phyloP scores from a whole-genome alignment of 768 basidiomycete genomes.

The Holtermanniella nyarrowii region DNA sequence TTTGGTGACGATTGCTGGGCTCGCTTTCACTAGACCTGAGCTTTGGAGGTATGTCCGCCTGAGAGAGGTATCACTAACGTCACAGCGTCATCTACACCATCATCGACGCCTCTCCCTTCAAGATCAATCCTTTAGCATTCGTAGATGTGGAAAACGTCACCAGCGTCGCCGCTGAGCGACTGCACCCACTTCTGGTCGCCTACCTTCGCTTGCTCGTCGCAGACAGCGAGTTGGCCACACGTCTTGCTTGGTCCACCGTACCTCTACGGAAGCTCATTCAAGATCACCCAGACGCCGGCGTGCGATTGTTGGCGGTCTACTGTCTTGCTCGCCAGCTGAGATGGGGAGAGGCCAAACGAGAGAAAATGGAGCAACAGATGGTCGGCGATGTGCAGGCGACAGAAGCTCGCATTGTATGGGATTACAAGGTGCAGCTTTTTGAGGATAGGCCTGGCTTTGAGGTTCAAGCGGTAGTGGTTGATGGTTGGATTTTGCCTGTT shows the following conservation, averaged over 20 bases:
- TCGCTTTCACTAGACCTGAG: conserved; percentile 46
- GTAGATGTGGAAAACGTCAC: conserved; percentile 32
- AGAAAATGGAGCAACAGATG: conserved; percentile 52
- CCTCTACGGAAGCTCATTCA: conserved; percentile 47
- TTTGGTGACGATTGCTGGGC: conserved; percentile 24
- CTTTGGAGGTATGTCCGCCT: conserved; percentile 35
- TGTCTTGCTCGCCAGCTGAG: conserved; percentile 67
- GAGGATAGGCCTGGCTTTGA: conserved; percentile 6
- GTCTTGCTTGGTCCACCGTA: conserved; percentile 53
- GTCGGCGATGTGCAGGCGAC: conserved; percentile 53
- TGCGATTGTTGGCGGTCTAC: conserved; percentile 60
- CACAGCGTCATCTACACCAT: conserved; percentile 20
- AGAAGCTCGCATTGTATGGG: conserved; percentile 46
- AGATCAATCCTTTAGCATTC: conserved; percentile 46
- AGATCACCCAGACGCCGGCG: conserved; percentile 55
- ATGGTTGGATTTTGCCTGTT: conserved; percentile 74
- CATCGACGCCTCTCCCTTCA: conserved; percentile 14
- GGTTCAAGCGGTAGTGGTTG: conserved; percentile 42
- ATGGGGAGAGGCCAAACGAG: conserved; percentile 67
- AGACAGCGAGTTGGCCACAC: conserved; percentile 57
- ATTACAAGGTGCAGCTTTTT: conserved; percentile 7
- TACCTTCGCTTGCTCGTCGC: conserved; percentile 71
- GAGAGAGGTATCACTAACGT: conserved; percentile 1
- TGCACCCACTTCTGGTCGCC: conserved; percentile 63
- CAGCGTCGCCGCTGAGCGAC: conserved; percentile 44